Evolutionary conservation across 139 green algal species (phyloP).

Genomic region (Trebouxia sp.): DNA sequence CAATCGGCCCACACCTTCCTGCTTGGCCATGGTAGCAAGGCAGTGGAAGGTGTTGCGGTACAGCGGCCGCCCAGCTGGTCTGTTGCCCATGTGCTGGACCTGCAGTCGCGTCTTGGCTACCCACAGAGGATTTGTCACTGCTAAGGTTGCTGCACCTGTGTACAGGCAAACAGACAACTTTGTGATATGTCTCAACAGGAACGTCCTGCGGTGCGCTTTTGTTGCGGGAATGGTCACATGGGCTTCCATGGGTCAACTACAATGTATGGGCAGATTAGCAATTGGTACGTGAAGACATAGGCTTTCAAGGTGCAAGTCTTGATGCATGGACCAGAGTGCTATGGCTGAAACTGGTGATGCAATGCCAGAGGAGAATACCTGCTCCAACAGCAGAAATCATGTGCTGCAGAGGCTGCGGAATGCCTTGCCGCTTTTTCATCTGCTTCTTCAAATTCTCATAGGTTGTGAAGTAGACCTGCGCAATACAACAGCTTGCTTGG

Average conservation of each 20-base stretch:
- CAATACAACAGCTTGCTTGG: background rate
- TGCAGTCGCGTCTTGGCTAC: conserved; percentile 96
- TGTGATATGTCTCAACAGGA: no score
- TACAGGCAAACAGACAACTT: background rate
- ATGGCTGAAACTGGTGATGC: background rate
- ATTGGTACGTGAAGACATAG: no score
- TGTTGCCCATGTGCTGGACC: conserved; percentile 68
- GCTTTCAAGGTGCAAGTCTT: no score
- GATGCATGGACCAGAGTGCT: no score
- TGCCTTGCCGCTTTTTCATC: conserved; percentile 34
- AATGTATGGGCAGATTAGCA: no score
- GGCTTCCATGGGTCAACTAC: no score
- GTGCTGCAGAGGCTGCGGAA: conserved; percentile 54
- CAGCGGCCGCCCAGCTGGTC: conserved; percentile 19
- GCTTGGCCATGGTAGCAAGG: conserved; percentile 75
- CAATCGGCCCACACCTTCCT: conserved; percentile 87
- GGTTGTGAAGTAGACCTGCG: conserved; percentile 91
- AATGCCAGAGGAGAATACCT: background rate
- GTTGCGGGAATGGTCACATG: no score
- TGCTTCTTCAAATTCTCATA: conserved; percentile 86
- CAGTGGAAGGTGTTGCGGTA: conserved; percentile 79
- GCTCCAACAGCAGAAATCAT: conserved; percentile 83
- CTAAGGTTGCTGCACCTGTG: conserved; percentile 77
- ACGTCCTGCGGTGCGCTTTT: no score
- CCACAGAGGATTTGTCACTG: conserved; percentile 95